Conservation (phyloP, 331 rosid genomes). For the Pyracantha coccinea region DNA sequence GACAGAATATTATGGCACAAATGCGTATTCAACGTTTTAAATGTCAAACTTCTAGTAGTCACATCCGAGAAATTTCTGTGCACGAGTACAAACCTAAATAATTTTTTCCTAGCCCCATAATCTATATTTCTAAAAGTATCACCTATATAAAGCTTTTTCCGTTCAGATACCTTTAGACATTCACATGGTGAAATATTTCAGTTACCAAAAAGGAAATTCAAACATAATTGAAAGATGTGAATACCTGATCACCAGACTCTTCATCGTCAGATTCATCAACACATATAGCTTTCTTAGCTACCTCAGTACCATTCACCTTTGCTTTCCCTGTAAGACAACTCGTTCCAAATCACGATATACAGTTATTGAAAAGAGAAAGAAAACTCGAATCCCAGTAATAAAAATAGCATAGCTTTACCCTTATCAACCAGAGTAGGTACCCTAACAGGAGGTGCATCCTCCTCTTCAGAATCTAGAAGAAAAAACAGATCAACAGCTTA, state of each 20-base stretch:
- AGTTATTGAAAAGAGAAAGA: neutral
- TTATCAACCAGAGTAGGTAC: constrained; percentile 9
- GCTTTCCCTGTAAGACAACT: constrained; percentile 8
- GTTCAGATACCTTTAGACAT: neutral
- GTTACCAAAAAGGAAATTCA: neutral
- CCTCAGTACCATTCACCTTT: constrained; percentile 18
- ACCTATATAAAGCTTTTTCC: neutral
- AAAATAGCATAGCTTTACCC: constrained; percentile 21
- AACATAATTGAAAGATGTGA: neutral
- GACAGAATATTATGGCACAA: neutral
- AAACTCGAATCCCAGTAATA: neutral
- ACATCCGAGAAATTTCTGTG: neutral
- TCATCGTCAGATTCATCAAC: constrained; percentile 24
- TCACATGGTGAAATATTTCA: neutral
- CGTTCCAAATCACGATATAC: neutral
- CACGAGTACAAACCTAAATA: neutral
- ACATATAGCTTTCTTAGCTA: constrained; percentile 13
- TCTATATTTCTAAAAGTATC: neutral
- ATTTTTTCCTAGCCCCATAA: neutral
- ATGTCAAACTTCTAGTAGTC: neutral
- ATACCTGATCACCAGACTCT: constrained; percentile 32
- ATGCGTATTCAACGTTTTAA: neutral
- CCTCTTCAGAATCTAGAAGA: constrained; percentile 32
- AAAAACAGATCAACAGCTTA: neutral
- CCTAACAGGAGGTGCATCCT: constrained; percentile 12